Evolutionary conservation across 768 basidiomycete genomes (phyloP).

Genomic region (Chiua virens): DNA sequence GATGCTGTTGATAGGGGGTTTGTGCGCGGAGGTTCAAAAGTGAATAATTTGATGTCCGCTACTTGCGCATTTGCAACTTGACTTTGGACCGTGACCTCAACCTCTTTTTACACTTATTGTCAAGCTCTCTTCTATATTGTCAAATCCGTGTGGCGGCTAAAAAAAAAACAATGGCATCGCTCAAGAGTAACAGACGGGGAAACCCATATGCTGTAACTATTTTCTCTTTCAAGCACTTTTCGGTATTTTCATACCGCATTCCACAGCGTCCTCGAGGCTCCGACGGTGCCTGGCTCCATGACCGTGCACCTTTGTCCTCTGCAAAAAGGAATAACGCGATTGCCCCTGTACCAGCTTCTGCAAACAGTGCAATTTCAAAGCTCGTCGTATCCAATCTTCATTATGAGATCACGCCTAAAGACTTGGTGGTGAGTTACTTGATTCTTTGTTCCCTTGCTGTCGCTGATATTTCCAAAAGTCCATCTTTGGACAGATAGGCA

Average conservation of each 20-base stretch:
- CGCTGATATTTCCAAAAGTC: conserved; percentile 43
- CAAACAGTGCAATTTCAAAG: conserved; percentile 45
- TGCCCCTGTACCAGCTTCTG: conserved; percentile 18
- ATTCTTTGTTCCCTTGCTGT: background rate
- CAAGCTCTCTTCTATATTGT: background rate
- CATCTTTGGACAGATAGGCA: conserved; percentile 92
- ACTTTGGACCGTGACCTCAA: background rate
- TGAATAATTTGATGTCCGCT: background rate
- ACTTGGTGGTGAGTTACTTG: conserved; percentile 69
- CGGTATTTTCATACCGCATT: conserved; percentile 5
- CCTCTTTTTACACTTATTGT: background rate
- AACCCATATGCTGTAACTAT: conserved; percentile 45
- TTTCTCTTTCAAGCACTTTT: background rate
- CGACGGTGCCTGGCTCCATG: conserved; percentile 75
- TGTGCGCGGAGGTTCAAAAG: background rate
- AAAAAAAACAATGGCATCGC: conserved; percentile 20
- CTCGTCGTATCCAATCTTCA: conserved; percentile 86
- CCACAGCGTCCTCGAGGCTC: conserved; percentile 56
- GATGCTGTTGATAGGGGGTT: no score
- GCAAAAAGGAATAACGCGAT: conserved; percentile 26
- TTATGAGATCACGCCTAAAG: conserved; percentile 88
- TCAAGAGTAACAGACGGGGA: conserved; percentile 32
- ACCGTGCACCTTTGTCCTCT: conserved; percentile 57
- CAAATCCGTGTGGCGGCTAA: background rate
- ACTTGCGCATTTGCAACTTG: background rate